phyloP scores from a whole-genome alignment of 148 eudicot genomes.

The Agrostemma githago region DNA sequence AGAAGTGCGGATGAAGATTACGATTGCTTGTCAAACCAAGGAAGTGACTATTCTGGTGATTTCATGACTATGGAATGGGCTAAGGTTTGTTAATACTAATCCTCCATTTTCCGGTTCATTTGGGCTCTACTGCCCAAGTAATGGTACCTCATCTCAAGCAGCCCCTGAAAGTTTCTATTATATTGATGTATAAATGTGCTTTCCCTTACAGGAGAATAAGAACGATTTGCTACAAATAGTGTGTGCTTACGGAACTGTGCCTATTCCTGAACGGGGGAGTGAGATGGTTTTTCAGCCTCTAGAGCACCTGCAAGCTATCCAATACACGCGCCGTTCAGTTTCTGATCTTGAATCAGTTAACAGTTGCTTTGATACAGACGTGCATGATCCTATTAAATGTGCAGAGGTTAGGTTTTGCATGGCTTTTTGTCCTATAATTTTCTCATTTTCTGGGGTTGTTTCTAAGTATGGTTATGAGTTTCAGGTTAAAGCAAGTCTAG shows the following conservation, averaged over 20 bases:
- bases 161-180: slow-evolving; percentile 5
- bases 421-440: slow-evolving; percentile 4
- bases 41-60: slow-evolving; percentile 51
- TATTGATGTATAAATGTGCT: slow-evolving; percentile 10
- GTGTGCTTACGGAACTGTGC: slow-evolving; percentile 58
- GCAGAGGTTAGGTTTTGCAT: slow-evolving; percentile 48
- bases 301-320: slow-evolving; percentile 81
- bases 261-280: slow-evolving; percentile 65
- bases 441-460: neutral
- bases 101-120: neutral
- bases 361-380: slow-evolving; percentile 31
- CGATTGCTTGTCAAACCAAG: slow-evolving; percentile 41
- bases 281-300: slow-evolving; percentile 77
- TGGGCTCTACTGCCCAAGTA: too few relatives aligned
- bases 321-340: slow-evolving; percentile 53
- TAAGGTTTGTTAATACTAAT: slow-evolving; percentile 48
- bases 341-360: slow-evolving; percentile 54
- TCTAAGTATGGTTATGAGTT: slow-evolving; percentile 21
- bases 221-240: slow-evolving; percentile 76
- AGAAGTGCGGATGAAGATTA: slow-evolving; percentile 70
- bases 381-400: slow-evolving; percentile 33
- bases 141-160: too few relatives aligned
- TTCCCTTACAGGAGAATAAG: slow-evolving; percentile 59
- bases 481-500: slow-evolving; percentile 69
- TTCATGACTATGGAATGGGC: slow-evolving; percentile 78